phyloP scores from a whole-genome alignment of 495 filamentous ascomycete genomes.

The Xylaria flabelliformis region DNA sequence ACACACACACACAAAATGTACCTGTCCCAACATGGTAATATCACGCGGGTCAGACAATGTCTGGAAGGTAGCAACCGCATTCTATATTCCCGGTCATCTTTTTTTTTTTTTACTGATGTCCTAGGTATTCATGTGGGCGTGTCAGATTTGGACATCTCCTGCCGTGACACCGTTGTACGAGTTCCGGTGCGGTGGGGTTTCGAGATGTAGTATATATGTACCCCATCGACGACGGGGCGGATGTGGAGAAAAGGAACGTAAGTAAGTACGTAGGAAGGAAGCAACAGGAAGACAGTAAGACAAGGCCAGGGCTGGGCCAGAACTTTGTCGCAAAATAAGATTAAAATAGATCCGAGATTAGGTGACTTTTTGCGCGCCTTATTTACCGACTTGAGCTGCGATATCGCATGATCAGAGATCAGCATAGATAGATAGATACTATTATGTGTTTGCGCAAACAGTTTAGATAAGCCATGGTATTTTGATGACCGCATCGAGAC shows the following conservation, averaged over 20 bases:
- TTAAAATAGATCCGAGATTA: constrained; percentile 5
- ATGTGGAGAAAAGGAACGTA: neutral
- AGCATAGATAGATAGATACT: no score
- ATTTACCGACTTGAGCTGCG: constrained; percentile 1
- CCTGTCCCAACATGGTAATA: constrained; percentile 12
- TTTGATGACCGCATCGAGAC: neutral
- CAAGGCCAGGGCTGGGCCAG: neutral
- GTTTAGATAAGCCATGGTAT: neutral
- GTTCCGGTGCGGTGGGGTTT: neutral
- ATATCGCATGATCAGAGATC: neutral
- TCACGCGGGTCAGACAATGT: constrained; percentile 14
- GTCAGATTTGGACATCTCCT: constrained; percentile 12
- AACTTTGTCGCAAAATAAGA: neutral
- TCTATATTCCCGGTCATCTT: neutral
- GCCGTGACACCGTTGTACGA: constrained; percentile 21
- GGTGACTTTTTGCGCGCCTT: neutral
- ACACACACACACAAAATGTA: no score
- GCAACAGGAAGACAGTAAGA: neutral
- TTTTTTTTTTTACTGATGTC: neutral
- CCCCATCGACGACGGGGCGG: neutral
- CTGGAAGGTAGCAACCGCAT: neutral
- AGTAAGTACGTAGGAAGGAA: neutral
- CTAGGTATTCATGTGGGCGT: neutral
- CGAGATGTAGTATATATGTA: neutral
- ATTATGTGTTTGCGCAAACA: neutral